Evolutionary conservation across 495 filamentous ascomycete genomes (phyloP), one percentile per base, ranked within the genome.

Genomic region (Penicillium herquei): DNA sequence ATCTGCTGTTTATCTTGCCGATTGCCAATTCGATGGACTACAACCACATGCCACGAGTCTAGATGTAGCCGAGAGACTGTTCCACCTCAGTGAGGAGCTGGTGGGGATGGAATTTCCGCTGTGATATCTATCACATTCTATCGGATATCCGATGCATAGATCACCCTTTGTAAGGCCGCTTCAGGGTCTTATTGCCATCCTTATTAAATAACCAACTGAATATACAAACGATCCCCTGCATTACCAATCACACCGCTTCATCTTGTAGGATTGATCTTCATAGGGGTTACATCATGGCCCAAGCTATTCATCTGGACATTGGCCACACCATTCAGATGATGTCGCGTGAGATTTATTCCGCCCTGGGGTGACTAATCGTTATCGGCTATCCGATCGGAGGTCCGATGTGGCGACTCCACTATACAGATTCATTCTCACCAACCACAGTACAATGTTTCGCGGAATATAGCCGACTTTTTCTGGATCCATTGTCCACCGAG

Each of bases 11-110:
- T 72, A 65, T 21, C 54, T 74, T 5, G 41, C 47, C 18, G 59
- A 74, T 21, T 74, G 73, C 55, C 68, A 70, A 16, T 51, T 71
- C 39, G 42, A 33, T 1, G 31, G 51, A 8, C 39, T 58, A 14
- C 55, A 45, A 18, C 61, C 66, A 6, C 64, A 71, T 17, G 73
- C 73, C 3, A 51, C 49, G 0, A 67, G 73, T 42, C 40, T 61
- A 3, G 69, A 69, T 12, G 53, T 54, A 8, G 75, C 74, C 0
- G 59, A 70, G n/a, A 75, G 62, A 52, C 52, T 83, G 17, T 79
- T 75, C 73, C 63, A 65, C 31, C 34, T 81, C 45, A 82, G 78
- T 48, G 80, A 81, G 60, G 56, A 80, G 21, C 56, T 84, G 47
- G 75, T 81, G 0, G 78, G 77, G 10, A 53, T 46, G 49, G 51